These are phyloP conservation scores for Albatrellus ellisii DNA, from an alignment of 768 basidiomycete species.

Conservation along the genomic window DNA sequence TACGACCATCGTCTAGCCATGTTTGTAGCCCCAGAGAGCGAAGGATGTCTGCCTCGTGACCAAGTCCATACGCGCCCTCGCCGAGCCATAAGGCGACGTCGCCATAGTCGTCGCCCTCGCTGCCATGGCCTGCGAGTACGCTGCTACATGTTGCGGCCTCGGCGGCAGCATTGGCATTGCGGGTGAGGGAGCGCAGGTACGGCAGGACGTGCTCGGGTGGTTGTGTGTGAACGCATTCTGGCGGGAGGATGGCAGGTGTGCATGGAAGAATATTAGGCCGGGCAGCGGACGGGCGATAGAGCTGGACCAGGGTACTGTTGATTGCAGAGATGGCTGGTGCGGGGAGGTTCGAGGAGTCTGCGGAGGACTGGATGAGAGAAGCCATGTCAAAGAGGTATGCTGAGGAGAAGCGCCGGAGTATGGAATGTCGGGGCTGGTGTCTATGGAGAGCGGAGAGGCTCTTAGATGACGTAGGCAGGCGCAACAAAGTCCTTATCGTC, in stretches of 20 bases:
- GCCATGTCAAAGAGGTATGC: too few species aligned
- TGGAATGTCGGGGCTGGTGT: too few species aligned
- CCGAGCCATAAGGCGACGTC: conserved; percentile 44
- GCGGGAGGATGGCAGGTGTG: neutral
- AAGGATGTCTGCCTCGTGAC: conserved; percentile 22
- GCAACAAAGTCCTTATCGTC: too few species aligned
- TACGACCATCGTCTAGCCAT: conserved; percentile 4
- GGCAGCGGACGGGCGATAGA: neutral
- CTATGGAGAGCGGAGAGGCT: too few species aligned
- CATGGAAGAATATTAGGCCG: neutral
- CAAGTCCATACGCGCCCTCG: conserved; percentile 22
- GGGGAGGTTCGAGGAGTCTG: neutral
- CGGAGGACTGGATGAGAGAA: too few species aligned
- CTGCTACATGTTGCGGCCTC: conserved; percentile 31
- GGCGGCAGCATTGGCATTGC: conserved; percentile 27
- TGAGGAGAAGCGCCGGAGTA: too few species aligned
- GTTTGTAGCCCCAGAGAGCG: conserved; percentile 15
- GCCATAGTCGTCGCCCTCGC: conserved; percentile 43
- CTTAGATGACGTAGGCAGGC: too few species aligned
- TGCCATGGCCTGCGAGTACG: conserved; percentile 37
- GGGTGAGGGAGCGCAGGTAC: conserved; percentile 21
- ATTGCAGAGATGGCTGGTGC: neutral
- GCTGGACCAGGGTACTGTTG: neutral
- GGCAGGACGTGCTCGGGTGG: conserved; percentile 8
- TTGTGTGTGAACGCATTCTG: neutral